Percentiles rank a stretch among this genome's conserved stretches.
These are phyloP conservation scores for Clonostachys rosea DNA, from an alignment of 2,329 filamentous ascomycete genomes.

Conservation along the genomic window DNA sequence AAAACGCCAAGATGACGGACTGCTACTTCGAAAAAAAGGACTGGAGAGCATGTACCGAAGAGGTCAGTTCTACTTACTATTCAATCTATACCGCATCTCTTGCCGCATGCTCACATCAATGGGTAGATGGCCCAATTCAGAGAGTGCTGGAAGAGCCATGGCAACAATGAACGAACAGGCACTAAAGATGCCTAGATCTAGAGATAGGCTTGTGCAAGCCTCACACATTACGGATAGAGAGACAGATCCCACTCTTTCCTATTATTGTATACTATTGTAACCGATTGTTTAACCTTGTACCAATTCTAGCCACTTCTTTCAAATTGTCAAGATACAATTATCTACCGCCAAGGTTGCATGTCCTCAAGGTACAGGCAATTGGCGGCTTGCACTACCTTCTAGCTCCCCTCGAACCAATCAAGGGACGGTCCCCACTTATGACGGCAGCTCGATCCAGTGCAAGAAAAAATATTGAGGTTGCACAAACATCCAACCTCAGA, in stretches of 20 bases:
- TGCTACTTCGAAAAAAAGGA: slow-evolving; percentile 97
- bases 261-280: no score
- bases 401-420: not conserved
- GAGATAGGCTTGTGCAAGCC: no score
- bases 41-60: slow-evolving; percentile 82
- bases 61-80: slow-evolving; percentile 58
- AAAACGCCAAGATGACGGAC: slow-evolving; percentile 87
- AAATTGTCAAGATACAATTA: no score
- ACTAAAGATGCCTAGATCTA: slow-evolving; percentile 57
- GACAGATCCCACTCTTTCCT: no score
- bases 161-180: slow-evolving; percentile 79
- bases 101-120: not conserved
- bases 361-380: no score
- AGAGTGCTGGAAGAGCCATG: slow-evolving; percentile 85
- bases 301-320: no score
- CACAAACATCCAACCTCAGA: not conserved
- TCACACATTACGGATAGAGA: no score
- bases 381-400: not conserved
- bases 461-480: no score
- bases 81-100: not conserved
- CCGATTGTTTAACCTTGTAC: no score
- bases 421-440: no score
- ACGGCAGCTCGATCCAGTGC: no score
- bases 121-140: slow-evolving; percentile 82
- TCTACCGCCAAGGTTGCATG: no score